These are phyloP conservation scores for Alternaria hordeiaustralica DNA, from an alignment of 2,329 filamentous ascomycete genomes.

Conservation along the genomic window DNA sequence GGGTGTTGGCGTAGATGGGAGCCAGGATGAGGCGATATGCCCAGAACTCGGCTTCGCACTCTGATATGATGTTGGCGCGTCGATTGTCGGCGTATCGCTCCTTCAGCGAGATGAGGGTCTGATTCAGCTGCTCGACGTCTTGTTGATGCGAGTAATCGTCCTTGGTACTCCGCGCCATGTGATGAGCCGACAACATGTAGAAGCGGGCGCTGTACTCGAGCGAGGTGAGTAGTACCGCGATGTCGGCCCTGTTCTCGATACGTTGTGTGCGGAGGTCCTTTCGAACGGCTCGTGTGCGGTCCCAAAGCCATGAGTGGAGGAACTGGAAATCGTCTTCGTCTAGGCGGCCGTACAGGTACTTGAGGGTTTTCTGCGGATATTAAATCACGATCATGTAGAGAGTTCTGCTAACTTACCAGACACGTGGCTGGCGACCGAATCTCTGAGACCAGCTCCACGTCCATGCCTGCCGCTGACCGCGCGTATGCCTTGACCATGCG, in stretches of 20 bases:
- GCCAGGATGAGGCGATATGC: slow-evolving; percentile 63
- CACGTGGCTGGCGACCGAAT: slow-evolving; percentile 62
- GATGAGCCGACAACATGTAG: slow-evolving; percentile 67
- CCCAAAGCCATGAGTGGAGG: slow-evolving; percentile 71
- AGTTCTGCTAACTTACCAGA: slow-evolving; percentile 35
- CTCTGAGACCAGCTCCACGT: slow-evolving; percentile 69
- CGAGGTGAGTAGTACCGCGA: slow-evolving; percentile 64
- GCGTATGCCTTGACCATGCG: slow-evolving; percentile 70
- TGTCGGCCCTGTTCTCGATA: slow-evolving; percentile 60
- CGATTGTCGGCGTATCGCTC: slow-evolving; percentile 54
- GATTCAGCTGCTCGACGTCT: slow-evolving; percentile 69
- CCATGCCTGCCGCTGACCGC: slow-evolving; percentile 67
- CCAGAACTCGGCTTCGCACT: slow-evolving; percentile 68
- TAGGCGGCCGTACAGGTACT: slow-evolving; percentile 55
- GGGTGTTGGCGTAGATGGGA: slow-evolving; percentile 56
- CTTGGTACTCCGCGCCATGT: slow-evolving; percentile 55
- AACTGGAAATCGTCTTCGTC: slow-evolving; percentile 55
- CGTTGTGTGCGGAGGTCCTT: slow-evolving; percentile 71
- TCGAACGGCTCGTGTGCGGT: slow-evolving; percentile 67
- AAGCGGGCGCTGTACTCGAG: slow-evolving; percentile 69
- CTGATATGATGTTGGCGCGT: slow-evolving; percentile 55
- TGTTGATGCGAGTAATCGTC: slow-evolving; percentile 59
- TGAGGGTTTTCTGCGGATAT: slow-evolving; percentile 48
- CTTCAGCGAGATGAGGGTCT: slow-evolving; percentile 66
- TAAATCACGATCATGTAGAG: slow-evolving; percentile 21